Conservation (phyloP, 148 eudicot species). For the Mesembryanthemum crystallinum region DNA sequence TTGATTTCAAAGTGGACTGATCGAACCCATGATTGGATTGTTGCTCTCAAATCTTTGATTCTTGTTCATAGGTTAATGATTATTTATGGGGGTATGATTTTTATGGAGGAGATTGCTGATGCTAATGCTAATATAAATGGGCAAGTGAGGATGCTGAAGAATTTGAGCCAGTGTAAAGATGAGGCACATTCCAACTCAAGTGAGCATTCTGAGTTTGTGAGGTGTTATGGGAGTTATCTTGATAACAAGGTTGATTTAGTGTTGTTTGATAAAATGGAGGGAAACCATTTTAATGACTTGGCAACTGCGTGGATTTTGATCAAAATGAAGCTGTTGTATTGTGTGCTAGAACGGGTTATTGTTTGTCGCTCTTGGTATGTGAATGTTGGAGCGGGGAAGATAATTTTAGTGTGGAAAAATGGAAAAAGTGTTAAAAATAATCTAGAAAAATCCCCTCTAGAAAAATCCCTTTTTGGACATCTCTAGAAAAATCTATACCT, state of each 20-base stretch:
- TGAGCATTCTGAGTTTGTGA: slow-evolving; percentile 58
- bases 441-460: no score
- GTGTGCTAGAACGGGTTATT: slow-evolving; percentile 47
- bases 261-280: slow-evolving; percentile 22
- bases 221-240: slow-evolving; percentile 49
- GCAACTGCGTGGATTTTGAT: slow-evolving; percentile 41
- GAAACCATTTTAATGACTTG: slow-evolving; percentile 38
- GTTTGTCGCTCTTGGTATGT: slow-evolving; percentile 41
- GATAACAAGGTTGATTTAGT: slow-evolving; percentile 38
- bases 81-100: slow-evolving; percentile 34
- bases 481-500: no score
- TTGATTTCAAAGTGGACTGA: slow-evolving; percentile 35
- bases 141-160: slow-evolving; percentile 32
- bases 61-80: slow-evolving; percentile 43
- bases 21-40: slow-evolving; percentile 57
- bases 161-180: slow-evolving; percentile 53
- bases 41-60: slow-evolving; percentile 51
- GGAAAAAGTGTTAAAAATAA: no score
- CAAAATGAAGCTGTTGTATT: slow-evolving; percentile 42
- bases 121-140: slow-evolving; percentile 20
- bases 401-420: no score
- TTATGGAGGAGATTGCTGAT: slow-evolving; percentile 39
- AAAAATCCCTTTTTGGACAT: no score
- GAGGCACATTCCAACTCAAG: slow-evolving; percentile 53
- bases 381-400: no score